Percentiles rank a stretch among this genome's conserved stretches.
Evolutionary conservation across 768 basidiomycete species (phyloP).

Genomic region (Suillus placidus): DNA sequence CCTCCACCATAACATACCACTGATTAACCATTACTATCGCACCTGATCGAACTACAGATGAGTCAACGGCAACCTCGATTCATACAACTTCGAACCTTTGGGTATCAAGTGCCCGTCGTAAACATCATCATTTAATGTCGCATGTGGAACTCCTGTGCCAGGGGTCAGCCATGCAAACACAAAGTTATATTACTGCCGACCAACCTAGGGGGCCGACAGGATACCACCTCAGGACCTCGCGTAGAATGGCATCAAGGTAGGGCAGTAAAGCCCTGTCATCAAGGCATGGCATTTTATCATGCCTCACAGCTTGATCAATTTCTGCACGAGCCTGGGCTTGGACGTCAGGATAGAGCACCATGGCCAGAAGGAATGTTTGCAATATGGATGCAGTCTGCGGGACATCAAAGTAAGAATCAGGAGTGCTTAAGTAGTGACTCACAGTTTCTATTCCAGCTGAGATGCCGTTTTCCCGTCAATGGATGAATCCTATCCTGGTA

Average conservation of each 20-base stretch:
- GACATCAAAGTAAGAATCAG: background rate
- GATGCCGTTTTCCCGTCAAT: background rate
- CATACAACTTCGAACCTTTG: constrained; percentile 38
- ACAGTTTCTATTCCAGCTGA: constrained; percentile 4
- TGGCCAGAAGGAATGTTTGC: constrained; percentile 31
- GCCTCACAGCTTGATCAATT: constrained; percentile 25
- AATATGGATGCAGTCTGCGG: no score
- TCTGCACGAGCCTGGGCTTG: constrained; percentile 33
- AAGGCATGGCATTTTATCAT: constrained; percentile 16
- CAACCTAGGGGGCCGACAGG: constrained; percentile 28
- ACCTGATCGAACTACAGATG: background rate
- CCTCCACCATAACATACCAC: no score
- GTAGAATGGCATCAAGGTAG: constrained; percentile 27
- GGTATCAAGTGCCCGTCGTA: constrained; percentile 49
- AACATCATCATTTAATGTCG: constrained; percentile 10
- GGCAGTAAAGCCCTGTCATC: constrained; percentile 18
- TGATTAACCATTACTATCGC: no score
- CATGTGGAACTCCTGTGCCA: constrained; percentile 24
- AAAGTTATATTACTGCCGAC: background rate
- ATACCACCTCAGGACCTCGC: constrained; percentile 25
- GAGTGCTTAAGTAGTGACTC: background rate
- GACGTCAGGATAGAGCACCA: constrained; percentile 31
- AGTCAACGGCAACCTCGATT: background rate
- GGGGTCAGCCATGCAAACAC: background rate
- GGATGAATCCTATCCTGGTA: background rate